Evolutionary conservation across 2,329 filamentous ascomycete genomes (phyloP), one percentile per base, ranked within the genome.

Genomic region (Cercospora beticola): DNA sequence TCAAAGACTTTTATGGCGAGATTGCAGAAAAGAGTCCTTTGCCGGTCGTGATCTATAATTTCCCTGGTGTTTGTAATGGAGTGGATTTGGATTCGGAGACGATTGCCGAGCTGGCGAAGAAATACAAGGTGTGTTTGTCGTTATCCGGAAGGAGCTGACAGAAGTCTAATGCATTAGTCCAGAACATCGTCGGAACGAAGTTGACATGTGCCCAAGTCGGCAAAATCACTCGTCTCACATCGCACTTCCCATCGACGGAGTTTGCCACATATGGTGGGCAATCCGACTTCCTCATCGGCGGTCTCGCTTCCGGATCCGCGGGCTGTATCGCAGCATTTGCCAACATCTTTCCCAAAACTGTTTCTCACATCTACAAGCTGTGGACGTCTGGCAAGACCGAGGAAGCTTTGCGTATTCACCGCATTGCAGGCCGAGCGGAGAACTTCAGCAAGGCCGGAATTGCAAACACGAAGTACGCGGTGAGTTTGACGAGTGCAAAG

Each of bases 211-310:
- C 89, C n/a, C 89, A 87, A 72, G 90, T 91, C 33, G 90, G 88
- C 68, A 92, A 92, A 79, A 85, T 92, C 60, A 87, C 88, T 4
- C 83, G 90, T 8, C 83, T 93, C 4, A 82, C 84, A 0, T 83
- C 85, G 1, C 79, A 80, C 26, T 80, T 85, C 68, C 78, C 83
- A 0, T 78, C 84, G 0, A 82, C 86, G 2, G 78, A 83, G 10
- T 93, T 93, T 75, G 86, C 89, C 1, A 86, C 88, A 0, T 92
- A 88, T 74, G 90, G 89, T 0, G 91, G 91, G 0, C 90, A 93
- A 80, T 88, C 87, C 1, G 91, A 93, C 75, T 93, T 91, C 77
- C 78, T 93, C 49, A 80, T 88, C 30, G 85, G 83, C 1, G 86
- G 85, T 0, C 72, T 89, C 14, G 82, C 82, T 1, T 82, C 83